phyloP scores from a whole-genome alignment of 2,329 filamentous ascomycete genomes.

The Penicillium italicum region DNA sequence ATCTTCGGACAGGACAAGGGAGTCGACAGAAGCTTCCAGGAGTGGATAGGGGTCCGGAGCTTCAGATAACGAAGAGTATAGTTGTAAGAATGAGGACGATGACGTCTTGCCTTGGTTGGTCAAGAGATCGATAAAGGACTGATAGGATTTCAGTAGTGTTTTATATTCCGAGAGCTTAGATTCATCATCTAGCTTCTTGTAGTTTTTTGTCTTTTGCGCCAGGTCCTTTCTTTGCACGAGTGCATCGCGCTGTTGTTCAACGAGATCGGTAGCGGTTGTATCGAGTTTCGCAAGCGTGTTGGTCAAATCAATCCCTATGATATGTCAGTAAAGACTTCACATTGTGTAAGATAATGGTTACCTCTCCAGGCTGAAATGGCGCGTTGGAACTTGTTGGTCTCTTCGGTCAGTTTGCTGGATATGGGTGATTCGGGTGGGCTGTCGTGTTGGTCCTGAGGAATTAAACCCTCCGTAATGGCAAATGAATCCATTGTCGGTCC shows the following conservation, averaged over 20 bases:
- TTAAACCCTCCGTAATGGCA: constrained; percentile 40
- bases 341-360: constrained; percentile 44
- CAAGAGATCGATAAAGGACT: constrained; percentile 92
- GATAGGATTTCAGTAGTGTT: constrained; percentile 87
- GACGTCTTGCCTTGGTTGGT: constrained; percentile 94
- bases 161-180: constrained; percentile 87
- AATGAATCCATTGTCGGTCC: constrained; percentile 42
- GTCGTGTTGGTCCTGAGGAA: constrained; percentile 32
- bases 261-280: constrained; percentile 90
- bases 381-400: constrained; percentile 90
- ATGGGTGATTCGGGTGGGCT: constrained; percentile 21
- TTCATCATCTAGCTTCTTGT: constrained; percentile 85
- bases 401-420: constrained; percentile 45
- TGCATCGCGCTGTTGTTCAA: constrained; percentile 89
- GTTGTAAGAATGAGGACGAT: constrained; percentile 85
- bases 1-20: constrained; percentile 86
- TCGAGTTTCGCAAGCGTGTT: constrained; percentile 81
- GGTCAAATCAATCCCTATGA: constrained; percentile 77
- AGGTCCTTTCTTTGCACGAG: constrained; percentile 93
- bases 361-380: constrained; percentile 96
- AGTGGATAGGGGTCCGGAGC: constrained; percentile 94
- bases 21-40: constrained; percentile 93
- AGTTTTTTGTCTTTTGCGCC: constrained; percentile 99
- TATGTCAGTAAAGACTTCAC: neutral
- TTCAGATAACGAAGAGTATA: constrained; percentile 91